These are phyloP conservation scores for Tetrapisispora fleetii DNA, from an alignment of 805 yeast species.

Conservation along the genomic window DNA sequence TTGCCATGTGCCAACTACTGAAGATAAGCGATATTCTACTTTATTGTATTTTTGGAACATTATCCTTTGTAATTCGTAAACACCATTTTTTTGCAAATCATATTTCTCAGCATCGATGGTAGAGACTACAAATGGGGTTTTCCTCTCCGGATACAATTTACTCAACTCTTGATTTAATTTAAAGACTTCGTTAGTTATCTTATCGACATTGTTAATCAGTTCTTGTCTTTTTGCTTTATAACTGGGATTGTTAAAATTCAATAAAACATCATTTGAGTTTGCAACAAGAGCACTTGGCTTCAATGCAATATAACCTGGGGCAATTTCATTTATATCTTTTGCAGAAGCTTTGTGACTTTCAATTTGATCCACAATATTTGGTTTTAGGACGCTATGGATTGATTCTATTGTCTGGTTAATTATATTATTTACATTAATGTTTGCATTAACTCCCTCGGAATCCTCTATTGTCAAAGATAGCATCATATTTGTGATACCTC, in stretches of 20 bases:
- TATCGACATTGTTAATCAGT: conserved; percentile 56
- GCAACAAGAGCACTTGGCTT: conserved; percentile 86
- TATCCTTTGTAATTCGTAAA: conserved; percentile 78
- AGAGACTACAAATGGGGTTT: conserved; percentile 61
- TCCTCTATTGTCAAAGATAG: conserved; percentile 89
- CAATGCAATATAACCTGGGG: conserved; percentile 86
- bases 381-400: conserved; percentile 55
- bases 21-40: conserved; percentile 39
- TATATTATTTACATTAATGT: conserved; percentile 47
- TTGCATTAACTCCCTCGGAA: conserved; percentile 59
- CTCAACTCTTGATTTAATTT: conserved; percentile 43
- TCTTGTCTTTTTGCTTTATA: conserved; percentile 44
- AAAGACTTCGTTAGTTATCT: conserved; percentile 47
- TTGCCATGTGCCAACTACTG: conserved; percentile 86
- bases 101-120: conserved; percentile 89
- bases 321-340: conserved; percentile 50
- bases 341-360: conserved; percentile 15
- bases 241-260: conserved; percentile 47
- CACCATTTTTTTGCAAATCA: conserved; percentile 74
- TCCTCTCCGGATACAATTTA: conserved; percentile 48
- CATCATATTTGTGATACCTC: conserved; percentile 92
- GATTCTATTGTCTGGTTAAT: conserved; percentile 57
- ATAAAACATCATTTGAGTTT: conserved; percentile 65
- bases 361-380: conserved; percentile 58
- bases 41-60: conserved; percentile 67